Percentiles rank a stretch among this genome's conserved stretches.
phyloP scores from a whole-genome alignment of 306 rosid species.

The Clitoria ternatea region DNA sequence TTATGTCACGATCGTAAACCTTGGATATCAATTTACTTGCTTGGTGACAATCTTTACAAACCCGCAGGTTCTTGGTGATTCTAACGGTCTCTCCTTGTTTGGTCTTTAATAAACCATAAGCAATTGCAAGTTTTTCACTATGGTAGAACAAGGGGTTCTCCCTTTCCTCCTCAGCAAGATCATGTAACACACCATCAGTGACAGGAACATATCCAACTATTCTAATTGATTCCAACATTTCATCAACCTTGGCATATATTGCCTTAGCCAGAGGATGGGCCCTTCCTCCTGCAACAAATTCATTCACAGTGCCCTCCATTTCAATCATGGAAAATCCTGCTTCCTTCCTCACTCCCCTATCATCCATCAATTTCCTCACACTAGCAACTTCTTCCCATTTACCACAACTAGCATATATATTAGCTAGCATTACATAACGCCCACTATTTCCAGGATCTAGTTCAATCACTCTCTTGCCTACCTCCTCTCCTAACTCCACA shows the following conservation, averaged over 20 bases:
- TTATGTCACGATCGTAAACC: constrained; percentile 37
- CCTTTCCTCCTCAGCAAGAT: constrained; percentile 9
- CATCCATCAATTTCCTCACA: constrained; percentile 56
- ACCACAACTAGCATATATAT: constrained; percentile 51
- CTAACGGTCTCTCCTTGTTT: constrained; percentile 34
- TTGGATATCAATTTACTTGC: constrained; percentile 50
- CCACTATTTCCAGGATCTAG: constrained; percentile 63
- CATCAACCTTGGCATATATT: constrained; percentile 18
- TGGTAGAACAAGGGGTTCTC: constrained; percentile 46
- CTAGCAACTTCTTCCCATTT: constrained; percentile 58
- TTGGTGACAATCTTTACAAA: constrained; percentile 60
- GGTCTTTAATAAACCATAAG: constrained; percentile 48
- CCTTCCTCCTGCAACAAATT: constrained; percentile 57
- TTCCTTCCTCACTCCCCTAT: constrained; percentile 60
- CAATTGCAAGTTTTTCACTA: constrained; percentile 56
- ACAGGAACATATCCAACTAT: constrained; percentile 16
- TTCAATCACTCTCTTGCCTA: constrained; percentile 52
- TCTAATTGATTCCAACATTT: not conserved
- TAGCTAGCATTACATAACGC: constrained; percentile 57
- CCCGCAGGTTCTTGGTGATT: constrained; percentile 54
- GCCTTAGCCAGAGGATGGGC: constrained; percentile 42
- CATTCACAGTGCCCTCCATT: constrained; percentile 49
- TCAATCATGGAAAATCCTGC: constrained; percentile 62
- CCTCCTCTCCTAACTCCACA: constrained; percentile 43
- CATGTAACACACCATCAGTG: constrained; percentile 25